These are phyloP conservation scores for Carex kokanica DNA, from an alignment of 176 grass and related monocot genomes.

Conservation along the genomic window DNA sequence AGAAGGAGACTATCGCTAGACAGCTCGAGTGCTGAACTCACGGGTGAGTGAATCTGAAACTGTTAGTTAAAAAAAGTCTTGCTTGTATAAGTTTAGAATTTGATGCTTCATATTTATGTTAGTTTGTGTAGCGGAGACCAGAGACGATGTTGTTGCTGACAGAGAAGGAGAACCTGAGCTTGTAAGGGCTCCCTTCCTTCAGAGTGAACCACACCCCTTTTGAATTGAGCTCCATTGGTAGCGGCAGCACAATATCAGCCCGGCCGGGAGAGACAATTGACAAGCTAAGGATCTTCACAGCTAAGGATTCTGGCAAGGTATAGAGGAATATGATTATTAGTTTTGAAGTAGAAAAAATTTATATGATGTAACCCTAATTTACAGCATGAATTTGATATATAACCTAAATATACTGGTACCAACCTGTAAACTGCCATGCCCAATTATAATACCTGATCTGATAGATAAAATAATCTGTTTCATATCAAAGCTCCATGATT, in stretches of 20 bases:
- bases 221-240: slow-evolving; percentile 58
- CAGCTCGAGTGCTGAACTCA: no score
- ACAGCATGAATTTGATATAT: not conserved
- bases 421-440: not conserved
- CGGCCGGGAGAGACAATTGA: slow-evolving; percentile 65
- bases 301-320: slow-evolving; percentile 45
- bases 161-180: slow-evolving; percentile 92
- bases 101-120: no score
- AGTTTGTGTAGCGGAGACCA: no score
- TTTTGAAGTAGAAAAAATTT: not conserved
- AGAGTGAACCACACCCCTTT: slow-evolving; percentile 89
- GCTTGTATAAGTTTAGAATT: no score
- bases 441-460: not conserved
- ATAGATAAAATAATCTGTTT: not conserved
- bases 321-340: not conserved
- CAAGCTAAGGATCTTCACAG: slow-evolving; percentile 87
- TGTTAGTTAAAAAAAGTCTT: no score
- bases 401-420: not conserved
- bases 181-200: slow-evolving; percentile 83
- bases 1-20: no score
- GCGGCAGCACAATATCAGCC: slow-evolving; percentile 64
- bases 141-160: slow-evolving; percentile 80
- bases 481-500: not conserved
- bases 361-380: not conserved
- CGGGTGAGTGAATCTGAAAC: no score